These are phyloP conservation scores for Colletotrichum gloeosporioides DNA, from an alignment of 2,329 filamentous ascomycete genomes.

Conservation along the genomic window DNA sequence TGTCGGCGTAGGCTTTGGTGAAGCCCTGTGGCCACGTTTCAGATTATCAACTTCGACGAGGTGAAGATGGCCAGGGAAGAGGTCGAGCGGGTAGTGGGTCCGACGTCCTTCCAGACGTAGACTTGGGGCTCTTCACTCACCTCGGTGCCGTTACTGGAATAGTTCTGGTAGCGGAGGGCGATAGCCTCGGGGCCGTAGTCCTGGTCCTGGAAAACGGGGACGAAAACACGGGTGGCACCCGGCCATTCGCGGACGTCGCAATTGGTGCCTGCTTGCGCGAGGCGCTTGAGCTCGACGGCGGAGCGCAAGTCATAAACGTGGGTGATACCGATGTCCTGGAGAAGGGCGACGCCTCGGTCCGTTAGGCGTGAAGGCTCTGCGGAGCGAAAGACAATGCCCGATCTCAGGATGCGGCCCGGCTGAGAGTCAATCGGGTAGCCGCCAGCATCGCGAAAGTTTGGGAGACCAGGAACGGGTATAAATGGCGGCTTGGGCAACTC, in stretches of 20 bases:
- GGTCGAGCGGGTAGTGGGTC: background rate
- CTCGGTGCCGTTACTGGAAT: constrained; percentile 57
- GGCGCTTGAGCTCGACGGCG: constrained; percentile 58
- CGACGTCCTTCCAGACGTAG: background rate
- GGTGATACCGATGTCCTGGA: constrained; percentile 64
- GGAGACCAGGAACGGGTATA: constrained; percentile 59
- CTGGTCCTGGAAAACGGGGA: constrained; percentile 67
- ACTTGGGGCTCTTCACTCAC: background rate
- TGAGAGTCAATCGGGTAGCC: constrained; percentile 53
- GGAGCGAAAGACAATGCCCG: constrained; percentile 67
- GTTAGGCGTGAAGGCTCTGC: constrained; percentile 69
- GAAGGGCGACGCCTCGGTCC: constrained; percentile 52
- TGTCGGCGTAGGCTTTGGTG: constrained; percentile 66
- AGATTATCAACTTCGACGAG: background rate
- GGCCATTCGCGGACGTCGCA: constrained; percentile 31
- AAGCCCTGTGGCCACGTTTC: constrained; percentile 54
- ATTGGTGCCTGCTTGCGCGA: constrained; percentile 27
- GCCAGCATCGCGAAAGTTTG: constrained; percentile 73
- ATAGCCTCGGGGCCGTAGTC: constrained; percentile 69
- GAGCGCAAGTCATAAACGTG: constrained; percentile 74
- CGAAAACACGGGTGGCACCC: constrained; percentile 58
- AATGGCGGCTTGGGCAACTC: constrained; percentile 47
- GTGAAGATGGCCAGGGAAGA: background rate
- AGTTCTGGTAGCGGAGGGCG: constrained; percentile 64
- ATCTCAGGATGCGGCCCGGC: constrained; percentile 48